Evolutionary conservation across 1,284 basidiomycete species (phyloP).

Genomic region (Apiotrichum porosum): DNA sequence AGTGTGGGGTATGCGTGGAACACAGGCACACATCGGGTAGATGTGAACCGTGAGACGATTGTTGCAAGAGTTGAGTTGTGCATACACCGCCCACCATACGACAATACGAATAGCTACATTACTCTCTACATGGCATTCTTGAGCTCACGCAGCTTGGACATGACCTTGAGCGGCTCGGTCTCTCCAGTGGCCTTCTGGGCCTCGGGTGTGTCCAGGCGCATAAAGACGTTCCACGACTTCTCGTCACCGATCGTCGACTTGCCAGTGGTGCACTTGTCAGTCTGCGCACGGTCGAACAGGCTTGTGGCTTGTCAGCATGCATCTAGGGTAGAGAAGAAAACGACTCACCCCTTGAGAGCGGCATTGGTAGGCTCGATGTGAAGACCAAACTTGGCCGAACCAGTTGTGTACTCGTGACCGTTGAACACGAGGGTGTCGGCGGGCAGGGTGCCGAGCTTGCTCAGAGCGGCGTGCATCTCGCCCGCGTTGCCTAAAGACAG

Average conservation of each 20-base stretch:
- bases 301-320: slow-evolving; percentile 14
- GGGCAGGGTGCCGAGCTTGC: slow-evolving; percentile 71
- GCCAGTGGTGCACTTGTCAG: slow-evolving; percentile 44
- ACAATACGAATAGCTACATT: neutral
- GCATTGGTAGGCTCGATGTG: slow-evolving; percentile 43
- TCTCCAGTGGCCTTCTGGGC: slow-evolving; percentile 52
- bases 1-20: neutral
- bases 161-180: slow-evolving; percentile 55
- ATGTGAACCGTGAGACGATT: too few species aligned
- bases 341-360: slow-evolving; percentile 36
- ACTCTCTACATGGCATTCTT: slow-evolving; percentile 66
- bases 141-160: slow-evolving; percentile 68
- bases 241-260: slow-evolving; percentile 54
- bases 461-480: slow-evolving; percentile 79
- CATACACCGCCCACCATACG: too few species aligned
- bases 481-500: slow-evolving; percentile 68
- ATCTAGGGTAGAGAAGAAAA: too few species aligned
- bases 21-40: too few species aligned
- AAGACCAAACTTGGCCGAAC: slow-evolving; percentile 52
- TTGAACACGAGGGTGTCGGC: slow-evolving; percentile 77
- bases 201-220: slow-evolving; percentile 44
- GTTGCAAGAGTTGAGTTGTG: too few species aligned
- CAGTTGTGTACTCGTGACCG: slow-evolving; percentile 86
- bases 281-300: slow-evolving; percentile 34
- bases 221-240: slow-evolving; percentile 52